These are phyloP conservation scores for Saccharomycopsis fodiens DNA, from an alignment of 805 yeast genomes.

Conservation along the genomic window DNA sequence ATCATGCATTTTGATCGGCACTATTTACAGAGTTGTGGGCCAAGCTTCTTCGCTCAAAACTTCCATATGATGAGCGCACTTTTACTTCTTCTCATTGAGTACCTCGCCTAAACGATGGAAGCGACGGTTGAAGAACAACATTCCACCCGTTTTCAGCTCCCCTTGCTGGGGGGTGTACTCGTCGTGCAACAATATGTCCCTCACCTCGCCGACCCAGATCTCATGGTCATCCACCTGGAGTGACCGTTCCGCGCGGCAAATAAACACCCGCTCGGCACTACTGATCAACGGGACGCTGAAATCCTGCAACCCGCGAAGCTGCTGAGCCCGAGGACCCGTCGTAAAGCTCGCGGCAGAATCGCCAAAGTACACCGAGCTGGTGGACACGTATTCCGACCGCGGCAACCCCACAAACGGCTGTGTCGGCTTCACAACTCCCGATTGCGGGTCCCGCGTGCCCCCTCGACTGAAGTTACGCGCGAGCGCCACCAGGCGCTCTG, in stretches of 20 bases:
- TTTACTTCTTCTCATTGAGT: neutral
- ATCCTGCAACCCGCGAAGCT: neutral
- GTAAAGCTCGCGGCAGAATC: neutral
- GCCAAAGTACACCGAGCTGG: neutral
- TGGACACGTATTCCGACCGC: constrained; percentile 5
- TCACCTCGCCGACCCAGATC: constrained; percentile 79
- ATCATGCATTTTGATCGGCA: too few relatives aligned
- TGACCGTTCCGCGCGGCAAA: constrained; percentile 48
- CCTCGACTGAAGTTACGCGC: constrained; percentile 63
- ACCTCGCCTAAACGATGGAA: constrained; percentile 47
- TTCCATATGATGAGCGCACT: too few relatives aligned
- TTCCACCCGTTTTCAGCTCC: constrained; percentile 46
- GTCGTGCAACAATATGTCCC: constrained; percentile 37
- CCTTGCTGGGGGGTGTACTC: constrained; percentile 20
- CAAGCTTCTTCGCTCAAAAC: too few relatives aligned
- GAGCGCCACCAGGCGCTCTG: constrained; percentile 41
- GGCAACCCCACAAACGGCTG: constrained; percentile 47
- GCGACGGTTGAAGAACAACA: constrained; percentile 54
- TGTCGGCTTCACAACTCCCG: constrained; percentile 27
- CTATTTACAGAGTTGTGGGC: too few relatives aligned
- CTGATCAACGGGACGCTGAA: constrained; percentile 46
- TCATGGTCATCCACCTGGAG: constrained; percentile 77
- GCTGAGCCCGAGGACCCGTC: neutral
- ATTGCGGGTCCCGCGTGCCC: constrained; percentile 19
- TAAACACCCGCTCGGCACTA: constrained; percentile 50